Conservation (phyloP, 768 basidiomycete species). For the Podaxis sp. region DNA sequence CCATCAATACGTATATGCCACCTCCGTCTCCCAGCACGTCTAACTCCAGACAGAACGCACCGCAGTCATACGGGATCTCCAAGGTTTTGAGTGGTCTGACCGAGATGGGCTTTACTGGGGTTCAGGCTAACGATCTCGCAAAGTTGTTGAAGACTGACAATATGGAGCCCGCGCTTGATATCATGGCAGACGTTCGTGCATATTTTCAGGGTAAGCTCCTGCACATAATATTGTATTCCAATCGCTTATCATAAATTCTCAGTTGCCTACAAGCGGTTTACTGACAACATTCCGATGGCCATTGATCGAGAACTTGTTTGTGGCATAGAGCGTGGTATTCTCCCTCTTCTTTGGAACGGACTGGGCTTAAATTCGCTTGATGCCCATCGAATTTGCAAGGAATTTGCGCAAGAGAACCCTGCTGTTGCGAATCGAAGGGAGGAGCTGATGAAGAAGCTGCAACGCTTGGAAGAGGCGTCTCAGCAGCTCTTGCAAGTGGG, state of each 20-base stretch:
- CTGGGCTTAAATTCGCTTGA: conserved; percentile 53
- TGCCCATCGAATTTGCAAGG: conserved; percentile 45
- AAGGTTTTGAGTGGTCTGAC: conserved; percentile 33
- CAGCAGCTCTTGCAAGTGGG: conserved; percentile 14
- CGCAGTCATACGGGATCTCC: conserved; percentile 22
- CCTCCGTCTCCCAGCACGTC: conserved; percentile 6
- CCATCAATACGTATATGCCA: conserved; percentile 20
- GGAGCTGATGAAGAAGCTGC: conserved; percentile 49
- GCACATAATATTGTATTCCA: neutral
- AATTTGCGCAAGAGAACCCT: conserved; percentile 50
- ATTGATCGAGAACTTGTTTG: conserved; percentile 57
- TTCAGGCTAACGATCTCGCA: conserved; percentile 41
- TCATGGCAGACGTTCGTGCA: conserved; percentile 72
- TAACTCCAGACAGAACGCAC: neutral
- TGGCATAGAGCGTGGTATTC: conserved; percentile 45
- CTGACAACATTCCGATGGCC: conserved; percentile 53
- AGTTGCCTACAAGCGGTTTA: conserved; percentile 63
- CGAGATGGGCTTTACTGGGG: conserved; percentile 37
- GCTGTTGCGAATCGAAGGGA: conserved; percentile 41
- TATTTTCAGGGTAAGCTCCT: conserved; percentile 65
- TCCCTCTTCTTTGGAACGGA: conserved; percentile 41
- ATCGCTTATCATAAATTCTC: neutral
- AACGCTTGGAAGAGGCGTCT: conserved; percentile 34
- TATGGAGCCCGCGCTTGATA: conserved; percentile 53
- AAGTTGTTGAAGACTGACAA: conserved; percentile 42